Base-by-base conservation (phyloP, 83 land plant species). In the Picea engelmannii region DNA sequence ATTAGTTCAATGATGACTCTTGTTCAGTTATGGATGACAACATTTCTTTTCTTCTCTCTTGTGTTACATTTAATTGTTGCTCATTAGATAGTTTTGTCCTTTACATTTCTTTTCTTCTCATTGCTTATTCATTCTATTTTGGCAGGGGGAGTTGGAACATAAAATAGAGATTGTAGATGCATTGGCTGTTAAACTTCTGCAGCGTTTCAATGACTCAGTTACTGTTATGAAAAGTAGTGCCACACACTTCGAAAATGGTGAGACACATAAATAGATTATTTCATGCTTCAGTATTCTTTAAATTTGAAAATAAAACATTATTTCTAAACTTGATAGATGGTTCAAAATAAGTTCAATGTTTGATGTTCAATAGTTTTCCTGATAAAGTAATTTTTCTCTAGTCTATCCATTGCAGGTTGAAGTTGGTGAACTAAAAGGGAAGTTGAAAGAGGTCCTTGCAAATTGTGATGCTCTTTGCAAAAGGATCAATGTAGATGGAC, bases 121-220 rank as follows among this genome's bases (percentile, higher is more conserved):
- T 8, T n/a, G 49, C 15, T 42, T 75, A 76, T 71, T 42, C 25
- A 49, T 84, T 58, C 66, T 55, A 24, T 80, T 31, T 17, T 81
- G 87, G 73, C 91, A 97, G 99, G 99, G 90, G 75, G 99, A 97
- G 80, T 73, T 97, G 77, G 96, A 93, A 76, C 88, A 89, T 88
- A 93, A 95, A 83, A 97, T 93, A 61, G 98, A 95, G 76, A 92
- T 89, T 61, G 94, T 88, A 47, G 98, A 97, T 90, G 96, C 94
- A 44, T 83, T 95, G 78, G 91, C 99, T 42, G 79, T 90, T 31
- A 97, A 95, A 78, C 90, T 97, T 79, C 89, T 95, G 60, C 98
- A 95, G 87, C 92, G 98, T 7, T 91, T 92, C 83, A 93, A 90
- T 85, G 87, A 91, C 74, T 93, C 98, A 1, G 89, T 88, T 16